Evolutionary conservation across 768 basidiomycete genomes (phyloP).

Genomic region (Tubosaeta sp.): DNA sequence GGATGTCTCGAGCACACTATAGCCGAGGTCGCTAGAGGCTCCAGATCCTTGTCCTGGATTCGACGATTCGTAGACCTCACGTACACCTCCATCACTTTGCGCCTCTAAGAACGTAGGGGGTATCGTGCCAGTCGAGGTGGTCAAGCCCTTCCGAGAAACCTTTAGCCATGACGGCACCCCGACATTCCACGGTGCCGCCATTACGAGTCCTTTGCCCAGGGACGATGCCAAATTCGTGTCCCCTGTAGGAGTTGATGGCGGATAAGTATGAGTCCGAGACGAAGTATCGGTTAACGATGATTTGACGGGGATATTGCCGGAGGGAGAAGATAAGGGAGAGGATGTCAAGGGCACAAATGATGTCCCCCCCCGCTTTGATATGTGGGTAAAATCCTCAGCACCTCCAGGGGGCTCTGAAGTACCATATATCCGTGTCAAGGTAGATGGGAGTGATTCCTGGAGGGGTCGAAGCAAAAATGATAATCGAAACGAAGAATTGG

Average conservation of each 20-base stretch:
- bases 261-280: constrained; percentile 68
- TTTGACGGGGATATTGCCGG: constrained; percentile 4
- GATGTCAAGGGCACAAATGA: constrained; percentile 59
- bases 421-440: constrained; percentile 31
- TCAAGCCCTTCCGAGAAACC: constrained; percentile 37
- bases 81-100: constrained; percentile 38
- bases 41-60: constrained; percentile 21
- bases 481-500: constrained; percentile 53
- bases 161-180: constrained; percentile 73
- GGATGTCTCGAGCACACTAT: constrained; percentile 78
- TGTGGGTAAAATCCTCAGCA: constrained; percentile 68
- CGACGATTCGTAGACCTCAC: constrained; percentile 48
- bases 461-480: constrained; percentile 66
- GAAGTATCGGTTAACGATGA: constrained; percentile 24
- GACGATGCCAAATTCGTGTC: constrained; percentile 36
- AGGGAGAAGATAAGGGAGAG: constrained; percentile 28
- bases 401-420: constrained; percentile 34
- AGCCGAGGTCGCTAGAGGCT: constrained; percentile 57
- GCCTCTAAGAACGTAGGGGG: constrained; percentile 16
- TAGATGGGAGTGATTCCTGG: constrained; percentile 47
- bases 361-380: constrained; percentile 51
- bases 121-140: constrained; percentile 27
- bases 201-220: constrained; percentile 42
- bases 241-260: constrained; percentile 59
- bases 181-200: constrained; percentile 48